Evolutionary conservation across 2,329 filamentous ascomycete genomes (phyloP).

Genomic region (Blumeriella jaapii): DNA sequence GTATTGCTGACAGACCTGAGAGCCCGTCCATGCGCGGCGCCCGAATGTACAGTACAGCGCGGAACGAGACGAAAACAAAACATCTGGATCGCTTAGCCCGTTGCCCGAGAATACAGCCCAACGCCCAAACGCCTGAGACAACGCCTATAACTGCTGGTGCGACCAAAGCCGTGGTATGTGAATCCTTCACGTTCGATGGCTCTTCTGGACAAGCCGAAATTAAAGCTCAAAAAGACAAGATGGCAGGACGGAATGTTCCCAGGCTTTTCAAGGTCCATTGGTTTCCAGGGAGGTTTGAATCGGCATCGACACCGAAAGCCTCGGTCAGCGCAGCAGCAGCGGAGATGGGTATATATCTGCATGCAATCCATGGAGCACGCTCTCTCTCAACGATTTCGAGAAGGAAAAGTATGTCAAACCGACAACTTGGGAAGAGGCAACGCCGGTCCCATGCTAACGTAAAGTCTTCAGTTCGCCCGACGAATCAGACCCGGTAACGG

Average conservation of each 20-base stretch:
- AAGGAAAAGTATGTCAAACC: constrained; percentile 5
- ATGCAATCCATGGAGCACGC: neutral
- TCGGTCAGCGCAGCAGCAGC: neutral
- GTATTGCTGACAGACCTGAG: constrained; percentile 2
- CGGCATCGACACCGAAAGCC: neutral
- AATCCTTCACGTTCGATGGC: neutral
- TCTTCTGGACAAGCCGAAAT: too few relatives aligned
- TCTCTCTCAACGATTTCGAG: neutral
- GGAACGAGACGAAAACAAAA: too few relatives aligned
- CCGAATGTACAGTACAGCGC: too few relatives aligned
- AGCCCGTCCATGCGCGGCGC: constrained; percentile 2
- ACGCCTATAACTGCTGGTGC: too few relatives aligned
- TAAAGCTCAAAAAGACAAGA: too few relatives aligned
- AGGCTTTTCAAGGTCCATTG: too few relatives aligned
- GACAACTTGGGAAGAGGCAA: constrained; percentile 4
- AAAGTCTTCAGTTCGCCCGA: constrained; percentile 16
- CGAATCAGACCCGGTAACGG: constrained; percentile 19
- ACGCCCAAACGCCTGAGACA: constrained; percentile 1
- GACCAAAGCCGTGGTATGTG: neutral
- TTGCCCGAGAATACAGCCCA: constrained; percentile 3
- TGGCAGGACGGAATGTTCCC: too few relatives aligned
- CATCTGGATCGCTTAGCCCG: too few relatives aligned
- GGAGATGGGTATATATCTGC: neutral
- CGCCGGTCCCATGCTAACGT: constrained; percentile 13
- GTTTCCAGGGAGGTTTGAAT: neutral